Base-by-base conservation (phyloP, 192 early-diverging fungal species). In the Coemansia sp. region DNA sequence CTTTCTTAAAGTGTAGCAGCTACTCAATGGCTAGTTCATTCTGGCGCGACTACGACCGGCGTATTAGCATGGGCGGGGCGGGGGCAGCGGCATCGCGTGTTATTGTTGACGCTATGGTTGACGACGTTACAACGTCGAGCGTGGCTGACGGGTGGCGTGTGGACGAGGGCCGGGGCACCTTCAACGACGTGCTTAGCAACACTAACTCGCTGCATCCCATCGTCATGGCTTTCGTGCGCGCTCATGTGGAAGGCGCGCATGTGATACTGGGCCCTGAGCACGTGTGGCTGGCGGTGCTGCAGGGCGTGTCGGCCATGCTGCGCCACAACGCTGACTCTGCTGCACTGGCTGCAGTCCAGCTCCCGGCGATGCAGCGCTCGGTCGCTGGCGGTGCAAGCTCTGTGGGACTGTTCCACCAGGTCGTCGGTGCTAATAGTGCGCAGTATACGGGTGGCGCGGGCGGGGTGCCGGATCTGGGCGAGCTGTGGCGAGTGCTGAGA, bases 91-190 rank as follows among this genome's bases (percentile, higher is more conserved):
- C 4, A 0, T 10, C 57, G 15, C 70, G 78, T 17, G 70, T 36
- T 7, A 75, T 81, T 31, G 44, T 76, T 44, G 74, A 81, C 39
- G 70, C 78, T 12, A 75, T 81, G 78, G 67, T 81, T 0, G 78
- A 81, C 46, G 78, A 76, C 59, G 42, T 53, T 17, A 31, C 60
- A 21, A 60, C 46, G 31, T 7, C 63, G 11, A 42, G 62, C 29
- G 45, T 29, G 59, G 67, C 45, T 21, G 39, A 62, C 45, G 78
- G 78, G 14, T 81, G 78, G 78, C 67, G 58, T 23, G 66, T 75
- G 37, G 78, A 62, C 19, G 65, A 67, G n/a, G 67, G 64, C n/a
- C 48, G 55, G 29, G 74, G 78, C 62, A 74, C 69, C 0, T 81
- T 81, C 61, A 81, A 76, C 63, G 78, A 81, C 19, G 78, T 69